Conservation (phyloP, 352 stramenopile genomes). For the Stramenopiles sp. region DNA sequence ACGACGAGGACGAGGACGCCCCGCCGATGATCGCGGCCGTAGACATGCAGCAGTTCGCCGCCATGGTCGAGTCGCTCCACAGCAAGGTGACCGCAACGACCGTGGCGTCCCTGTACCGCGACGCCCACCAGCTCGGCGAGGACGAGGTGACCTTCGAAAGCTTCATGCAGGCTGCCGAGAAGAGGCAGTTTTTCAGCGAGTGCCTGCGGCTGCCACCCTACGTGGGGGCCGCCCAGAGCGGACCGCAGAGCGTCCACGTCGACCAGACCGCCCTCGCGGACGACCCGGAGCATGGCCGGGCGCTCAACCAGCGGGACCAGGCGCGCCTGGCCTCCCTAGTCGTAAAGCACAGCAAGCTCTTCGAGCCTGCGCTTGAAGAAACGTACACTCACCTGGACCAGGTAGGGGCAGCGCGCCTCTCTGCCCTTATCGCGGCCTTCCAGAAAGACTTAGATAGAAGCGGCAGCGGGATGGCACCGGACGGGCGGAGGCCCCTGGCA, state of each 20-base stretch:
- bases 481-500: constrained; percentile 21
- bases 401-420: neutral
- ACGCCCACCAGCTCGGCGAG: constrained; percentile 30
- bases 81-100: constrained; percentile 41
- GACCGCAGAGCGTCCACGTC: neutral
- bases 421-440: neutral
- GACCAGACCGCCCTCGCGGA: constrained; percentile 18
- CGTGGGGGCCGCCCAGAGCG: constrained; percentile 18
- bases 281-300: constrained; percentile 24
- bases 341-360: constrained; percentile 22
- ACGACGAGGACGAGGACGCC: constrained; percentile 15
- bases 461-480: constrained; percentile 5
- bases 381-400: neutral
- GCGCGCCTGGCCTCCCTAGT: constrained; percentile 20
- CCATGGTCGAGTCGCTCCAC: constrained; percentile 57
- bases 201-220: constrained; percentile 47
- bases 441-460: neutral
- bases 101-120: constrained; percentile 22
- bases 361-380: constrained; percentile 15
- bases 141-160: constrained; percentile 58
- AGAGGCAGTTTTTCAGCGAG: constrained; percentile 54
- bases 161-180: constrained; percentile 58
- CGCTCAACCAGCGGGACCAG: constrained; percentile 16
- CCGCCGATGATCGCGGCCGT: constrained; percentile 30
- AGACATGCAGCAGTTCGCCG: constrained; percentile 66